Percentiles rank a stretch among this genome's conserved stretches.
Evolutionary conservation across 2,329 filamentous ascomycete genomes (phyloP).

Genomic region (Fusarium sp.): DNA sequence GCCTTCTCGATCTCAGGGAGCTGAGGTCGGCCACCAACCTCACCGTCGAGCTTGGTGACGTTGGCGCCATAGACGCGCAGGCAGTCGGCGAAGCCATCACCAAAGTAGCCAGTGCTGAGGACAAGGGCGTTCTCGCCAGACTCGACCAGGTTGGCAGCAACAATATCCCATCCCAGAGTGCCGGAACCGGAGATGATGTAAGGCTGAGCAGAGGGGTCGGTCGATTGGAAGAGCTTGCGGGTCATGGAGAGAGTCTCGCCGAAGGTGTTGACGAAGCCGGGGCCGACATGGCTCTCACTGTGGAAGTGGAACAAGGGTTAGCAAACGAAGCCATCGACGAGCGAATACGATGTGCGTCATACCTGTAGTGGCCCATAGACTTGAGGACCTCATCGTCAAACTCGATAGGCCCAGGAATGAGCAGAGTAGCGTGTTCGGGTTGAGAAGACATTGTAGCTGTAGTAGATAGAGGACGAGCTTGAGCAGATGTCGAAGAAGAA

Average conservation of each 20-base stretch:
- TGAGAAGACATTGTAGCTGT: slow-evolving; percentile 68
- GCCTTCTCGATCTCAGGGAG: slow-evolving; percentile 89
- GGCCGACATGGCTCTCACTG: slow-evolving; percentile 93
- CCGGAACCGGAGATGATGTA: slow-evolving; percentile 95
- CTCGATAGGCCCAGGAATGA: slow-evolving; percentile 98
- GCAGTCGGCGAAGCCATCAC: slow-evolving; percentile 92
- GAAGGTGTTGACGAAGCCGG: slow-evolving; percentile 88
- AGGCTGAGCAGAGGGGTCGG: slow-evolving; percentile 83
- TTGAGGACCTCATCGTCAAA: slow-evolving; percentile 97
- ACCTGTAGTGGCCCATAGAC: slow-evolving; percentile 94
- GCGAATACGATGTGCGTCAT: slow-evolving; percentile 13
- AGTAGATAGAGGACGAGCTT: slow-evolving; percentile 40
- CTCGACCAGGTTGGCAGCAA: slow-evolving; percentile 93
- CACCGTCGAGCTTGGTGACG: slow-evolving; percentile 87
- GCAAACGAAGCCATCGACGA: slow-evolving; percentile 3
- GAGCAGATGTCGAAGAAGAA: slow-evolving; percentile 26
- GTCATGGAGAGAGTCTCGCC: slow-evolving; percentile 89
- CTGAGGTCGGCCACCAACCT: slow-evolving; percentile 88
- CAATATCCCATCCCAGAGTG: slow-evolving; percentile 95
- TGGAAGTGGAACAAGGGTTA: slow-evolving; percentile 9
- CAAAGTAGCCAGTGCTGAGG: slow-evolving; percentile 96
- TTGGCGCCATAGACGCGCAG: slow-evolving; percentile 90
- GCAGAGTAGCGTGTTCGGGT: slow-evolving; percentile 74
- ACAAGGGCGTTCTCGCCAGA: slow-evolving; percentile 90
- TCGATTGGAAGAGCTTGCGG: slow-evolving; percentile 93